phyloP scores from a whole-genome alignment of 345 rosid species.

The Fremontodendron californicum region DNA sequence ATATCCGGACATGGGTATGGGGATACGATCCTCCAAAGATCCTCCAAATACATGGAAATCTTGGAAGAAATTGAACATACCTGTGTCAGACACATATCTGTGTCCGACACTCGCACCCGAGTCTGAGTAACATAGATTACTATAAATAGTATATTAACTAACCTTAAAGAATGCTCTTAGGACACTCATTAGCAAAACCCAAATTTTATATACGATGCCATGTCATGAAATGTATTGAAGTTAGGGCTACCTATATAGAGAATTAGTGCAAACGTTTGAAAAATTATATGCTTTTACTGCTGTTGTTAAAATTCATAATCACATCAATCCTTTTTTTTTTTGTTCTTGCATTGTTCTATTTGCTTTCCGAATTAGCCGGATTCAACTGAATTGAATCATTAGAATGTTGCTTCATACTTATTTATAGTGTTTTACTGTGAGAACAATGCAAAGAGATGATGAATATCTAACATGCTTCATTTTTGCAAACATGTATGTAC shows the following conservation, averaged over 20 bases:
- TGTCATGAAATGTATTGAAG: background rate
- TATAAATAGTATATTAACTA: too few relatives aligned
- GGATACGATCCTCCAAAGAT: too few relatives aligned
- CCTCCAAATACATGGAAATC: too few relatives aligned
- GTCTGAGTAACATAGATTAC: too few relatives aligned
- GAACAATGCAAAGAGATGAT: background rate
- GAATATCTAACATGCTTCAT: background rate
- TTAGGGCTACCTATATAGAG: background rate
- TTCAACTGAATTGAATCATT: background rate
- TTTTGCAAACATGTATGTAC: constrained; percentile 11
- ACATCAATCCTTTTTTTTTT: background rate
- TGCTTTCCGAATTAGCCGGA: background rate
- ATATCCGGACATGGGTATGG: too few relatives aligned
- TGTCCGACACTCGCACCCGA: too few relatives aligned
- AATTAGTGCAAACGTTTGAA: background rate
- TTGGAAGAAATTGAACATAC: too few relatives aligned
- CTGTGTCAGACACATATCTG: too few relatives aligned
- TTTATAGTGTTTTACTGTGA: background rate
- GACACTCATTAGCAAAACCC: too few relatives aligned
- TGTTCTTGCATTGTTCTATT: background rate
- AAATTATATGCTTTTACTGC: background rate
- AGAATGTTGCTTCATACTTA: background rate
- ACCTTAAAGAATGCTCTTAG: too few relatives aligned
- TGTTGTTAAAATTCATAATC: background rate
- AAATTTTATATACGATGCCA: background rate